Conservation (phyloP, 2,329 filamentous ascomycete species). For the Claviceps arundinis region DNA sequence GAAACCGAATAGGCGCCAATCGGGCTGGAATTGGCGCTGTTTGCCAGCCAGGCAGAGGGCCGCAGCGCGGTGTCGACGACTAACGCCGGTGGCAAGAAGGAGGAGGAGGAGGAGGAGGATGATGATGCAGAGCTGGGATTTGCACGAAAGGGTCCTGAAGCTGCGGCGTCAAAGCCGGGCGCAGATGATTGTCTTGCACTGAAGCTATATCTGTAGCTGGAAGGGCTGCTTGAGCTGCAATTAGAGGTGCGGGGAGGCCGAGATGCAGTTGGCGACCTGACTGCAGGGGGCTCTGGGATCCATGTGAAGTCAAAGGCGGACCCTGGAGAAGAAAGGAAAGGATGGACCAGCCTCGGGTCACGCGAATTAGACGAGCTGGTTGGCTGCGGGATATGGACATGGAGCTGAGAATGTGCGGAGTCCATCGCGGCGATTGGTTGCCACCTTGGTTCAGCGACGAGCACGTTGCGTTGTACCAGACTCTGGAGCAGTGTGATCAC, state of each 20-base stretch:
- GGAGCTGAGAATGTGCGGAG: constrained; percentile 3
- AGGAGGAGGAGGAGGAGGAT: background rate
- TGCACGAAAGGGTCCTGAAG: background rate
- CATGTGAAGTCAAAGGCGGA: constrained; percentile 6
- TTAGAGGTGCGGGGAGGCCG: background rate
- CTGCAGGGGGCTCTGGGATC: background rate
- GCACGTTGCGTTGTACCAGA: background rate
- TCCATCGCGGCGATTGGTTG: constrained; percentile 3
- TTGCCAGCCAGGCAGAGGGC: background rate
- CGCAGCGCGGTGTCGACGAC: background rate
- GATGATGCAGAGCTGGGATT: background rate
- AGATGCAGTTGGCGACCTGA: background rate
- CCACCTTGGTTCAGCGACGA: constrained; percentile 1
- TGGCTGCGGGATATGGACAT: constrained; percentile 3
- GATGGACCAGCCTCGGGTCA: background rate
- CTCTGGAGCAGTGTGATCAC: background rate
- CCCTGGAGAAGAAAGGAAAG: constrained; percentile 1
- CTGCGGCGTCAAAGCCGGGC: background rate
- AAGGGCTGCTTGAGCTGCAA: background rate
- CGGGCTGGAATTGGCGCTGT: constrained; percentile 6
- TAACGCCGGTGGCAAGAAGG: background rate
- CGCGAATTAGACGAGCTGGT: background rate
- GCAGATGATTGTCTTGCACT: background rate
- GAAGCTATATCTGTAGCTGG: constrained; percentile 2
- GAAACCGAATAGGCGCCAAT: constrained; percentile 6